Evolutionary conservation across 2,329 filamentous ascomycete genomes (phyloP), one percentile per base, ranked within the genome.

Genomic region (Fusarium sp.): DNA sequence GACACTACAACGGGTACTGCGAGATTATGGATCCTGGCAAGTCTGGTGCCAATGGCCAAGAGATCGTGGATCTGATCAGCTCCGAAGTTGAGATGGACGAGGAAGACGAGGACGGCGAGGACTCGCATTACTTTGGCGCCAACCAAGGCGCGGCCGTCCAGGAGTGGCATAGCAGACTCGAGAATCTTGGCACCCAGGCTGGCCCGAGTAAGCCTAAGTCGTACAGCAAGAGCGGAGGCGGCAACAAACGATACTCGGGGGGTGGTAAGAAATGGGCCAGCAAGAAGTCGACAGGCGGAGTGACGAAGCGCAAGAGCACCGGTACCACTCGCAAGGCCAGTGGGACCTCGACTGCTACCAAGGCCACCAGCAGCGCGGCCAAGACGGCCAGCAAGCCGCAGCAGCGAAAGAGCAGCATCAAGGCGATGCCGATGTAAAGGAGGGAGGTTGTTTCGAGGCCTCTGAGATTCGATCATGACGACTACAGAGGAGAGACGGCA

Each of bases 11-110:
- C 0, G 82, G 84, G 43, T 91, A 90, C 74, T 81, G 82, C 35
- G 85, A 88, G 54, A 88, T 90, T 77, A 88, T 88, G 84, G 83
- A 83, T n/a, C 73, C 73, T 68, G 69, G 70, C 37, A 60, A 76
- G 6, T 20, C 60, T 25, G 59, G 74, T n/a, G 61, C 68, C 32
- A 65, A 68, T 27, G 75, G 73, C 56, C 78, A 82, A 66, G 85
- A 87, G 25, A 81, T 91, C 32, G 89, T 92, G 32, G 88, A 92
- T 72, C 83, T 92, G 27, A 86, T 90, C 70, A 88, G 86, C 74
- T 86, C 85, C 4, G 86, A 84, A 27, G 71, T 82, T 20, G 83
- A 84, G 34, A 74, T 80, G 60, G 81, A 85, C 18, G 81, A 85
- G 3, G 83, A 83, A 25, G 82, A 83, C 2, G 83, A 81, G 16